Conservation (phyloP, 805 yeast species). For the Suhomyces tanzawaensis region DNA sequence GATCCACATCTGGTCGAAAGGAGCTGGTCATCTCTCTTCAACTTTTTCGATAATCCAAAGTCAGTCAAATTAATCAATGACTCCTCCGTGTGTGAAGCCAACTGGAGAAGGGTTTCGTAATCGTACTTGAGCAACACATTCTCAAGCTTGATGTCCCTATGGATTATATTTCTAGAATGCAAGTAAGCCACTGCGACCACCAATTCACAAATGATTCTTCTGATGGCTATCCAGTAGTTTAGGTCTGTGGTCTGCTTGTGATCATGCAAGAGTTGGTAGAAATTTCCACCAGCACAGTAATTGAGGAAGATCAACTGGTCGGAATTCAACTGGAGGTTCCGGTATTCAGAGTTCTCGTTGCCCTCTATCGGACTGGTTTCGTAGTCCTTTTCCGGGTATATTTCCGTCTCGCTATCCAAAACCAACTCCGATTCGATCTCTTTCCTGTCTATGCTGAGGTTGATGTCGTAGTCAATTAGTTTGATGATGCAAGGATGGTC, state of each 20-base stretch:
- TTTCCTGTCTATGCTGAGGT: slow-evolving; percentile 21
- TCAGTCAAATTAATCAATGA: slow-evolving; percentile 69
- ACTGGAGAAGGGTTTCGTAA: slow-evolving; percentile 17
- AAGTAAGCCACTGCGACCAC: slow-evolving; percentile 67
- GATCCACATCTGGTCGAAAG: slow-evolving; percentile 92
- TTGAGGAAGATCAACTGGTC: slow-evolving; percentile 60
- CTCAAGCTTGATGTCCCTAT: slow-evolving; percentile 89
- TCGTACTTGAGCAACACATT: slow-evolving; percentile 56
- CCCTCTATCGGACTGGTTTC: not conserved
- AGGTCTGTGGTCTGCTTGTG: slow-evolving; percentile 27
- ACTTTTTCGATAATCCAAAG: slow-evolving; percentile 79
- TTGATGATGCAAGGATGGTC: slow-evolving; percentile 71
- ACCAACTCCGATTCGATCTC: slow-evolving; percentile 19
- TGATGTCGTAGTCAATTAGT: slow-evolving; percentile 50
- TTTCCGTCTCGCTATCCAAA: slow-evolving; percentile 18
- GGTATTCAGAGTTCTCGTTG: not conserved
- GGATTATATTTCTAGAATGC: slow-evolving; percentile 69
- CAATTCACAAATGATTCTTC: slow-evolving; percentile 68
- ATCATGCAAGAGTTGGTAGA: slow-evolving; percentile 59
- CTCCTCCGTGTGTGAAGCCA: slow-evolving; percentile 5
- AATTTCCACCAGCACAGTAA: slow-evolving; percentile 81
- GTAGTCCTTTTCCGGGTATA: slow-evolving; percentile 3
- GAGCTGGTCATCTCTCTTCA: slow-evolving; percentile 58
- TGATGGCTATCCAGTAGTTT: slow-evolving; percentile 48
- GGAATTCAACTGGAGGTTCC: slow-evolving; percentile 18